Evolutionary conservation across 164 flowering plant genomes (phyloP).

Genomic region (Buxus sempervirens): DNA sequence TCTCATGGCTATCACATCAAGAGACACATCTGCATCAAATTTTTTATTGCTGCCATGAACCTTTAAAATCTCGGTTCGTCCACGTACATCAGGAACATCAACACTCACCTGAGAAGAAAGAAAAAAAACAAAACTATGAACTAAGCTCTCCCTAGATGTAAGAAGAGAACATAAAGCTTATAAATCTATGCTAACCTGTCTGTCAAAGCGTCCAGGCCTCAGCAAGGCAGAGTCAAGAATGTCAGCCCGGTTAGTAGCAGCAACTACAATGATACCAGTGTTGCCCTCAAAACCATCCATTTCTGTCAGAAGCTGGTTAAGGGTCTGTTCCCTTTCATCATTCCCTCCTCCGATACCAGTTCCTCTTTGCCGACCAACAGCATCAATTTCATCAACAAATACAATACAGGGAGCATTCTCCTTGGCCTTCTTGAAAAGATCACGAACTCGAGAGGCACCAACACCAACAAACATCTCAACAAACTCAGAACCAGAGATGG

Average conservation of each 20-base stretch:
- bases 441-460: slow-evolving; percentile 93
- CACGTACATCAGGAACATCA: slow-evolving; percentile 86
- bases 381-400: slow-evolving; percentile 95
- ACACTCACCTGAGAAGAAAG: slow-evolving; percentile 72
- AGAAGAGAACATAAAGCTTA: neutral
- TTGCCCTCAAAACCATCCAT: slow-evolving; percentile 97
- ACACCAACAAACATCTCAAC: slow-evolving; percentile 98
- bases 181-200: slow-evolving; percentile 52
- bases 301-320: slow-evolving; percentile 90
- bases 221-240: slow-evolving; percentile 85
- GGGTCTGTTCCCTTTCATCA: slow-evolving; percentile 92
- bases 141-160: neutral
- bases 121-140: neutral
- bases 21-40: slow-evolving; percentile 77
- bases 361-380: slow-evolving; percentile 92
- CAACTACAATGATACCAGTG: slow-evolving; percentile 84
- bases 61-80: slow-evolving; percentile 87
- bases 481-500: slow-evolving; percentile 90
- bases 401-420: slow-evolving; percentile 97
- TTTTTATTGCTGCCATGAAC: slow-evolving; percentile 85
- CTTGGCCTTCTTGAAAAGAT: slow-evolving; percentile 93
- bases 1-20: slow-evolving; percentile 89
- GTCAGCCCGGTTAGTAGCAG: slow-evolving; percentile 93
- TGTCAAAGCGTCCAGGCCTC: slow-evolving; percentile 87
- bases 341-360: slow-evolving; percentile 94